Percentiles rank a stretch among this genome's conserved stretches.
These are phyloP conservation scores for Heimioporus sp. DNA, from an alignment of 768 basidiomycete species.

Conservation along the genomic window DNA sequence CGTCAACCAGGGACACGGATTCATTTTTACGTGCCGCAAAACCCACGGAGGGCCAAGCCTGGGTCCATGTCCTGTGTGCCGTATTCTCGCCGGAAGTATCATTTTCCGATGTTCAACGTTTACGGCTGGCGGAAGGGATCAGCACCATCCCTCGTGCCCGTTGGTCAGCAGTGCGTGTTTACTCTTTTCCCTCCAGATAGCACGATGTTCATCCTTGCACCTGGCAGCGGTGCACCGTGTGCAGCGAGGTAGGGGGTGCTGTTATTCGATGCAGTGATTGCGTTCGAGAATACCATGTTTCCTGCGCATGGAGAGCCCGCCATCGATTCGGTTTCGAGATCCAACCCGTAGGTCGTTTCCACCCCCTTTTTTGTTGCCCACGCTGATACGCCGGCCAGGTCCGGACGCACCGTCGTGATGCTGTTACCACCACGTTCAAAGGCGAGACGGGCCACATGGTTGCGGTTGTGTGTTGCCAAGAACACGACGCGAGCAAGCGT, in stretches of 20 bases:
- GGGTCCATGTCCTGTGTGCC: slow-evolving; percentile 90
- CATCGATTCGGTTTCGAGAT: slow-evolving; percentile 93
- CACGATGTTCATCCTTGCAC: slow-evolving; percentile 7
- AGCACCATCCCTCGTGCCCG: slow-evolving; percentile 67
- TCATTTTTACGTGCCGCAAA: slow-evolving; percentile 76
- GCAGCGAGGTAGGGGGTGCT: slow-evolving; percentile 70
- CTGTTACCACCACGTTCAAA: slow-evolving; percentile 67
- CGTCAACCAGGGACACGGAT: slow-evolving; percentile 49
- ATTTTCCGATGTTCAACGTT: slow-evolving; percentile 69
- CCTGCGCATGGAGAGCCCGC: slow-evolving; percentile 86
- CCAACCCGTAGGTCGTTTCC: slow-evolving; percentile 55
- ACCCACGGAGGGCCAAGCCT: slow-evolving; percentile 90
- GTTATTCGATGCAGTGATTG: slow-evolving; percentile 86
- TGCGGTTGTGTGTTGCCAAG: slow-evolving; percentile 74
- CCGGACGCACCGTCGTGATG: slow-evolving; percentile 73
- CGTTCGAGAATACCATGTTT: slow-evolving; percentile 73
- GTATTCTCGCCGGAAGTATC: slow-evolving; percentile 83
- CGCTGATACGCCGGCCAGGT: slow-evolving; percentile 44
- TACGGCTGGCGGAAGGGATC: slow-evolving; percentile 85
- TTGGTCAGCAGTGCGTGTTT: slow-evolving; percentile 65
- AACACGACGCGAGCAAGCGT: slow-evolving; percentile 63
- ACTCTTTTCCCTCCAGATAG: background rate
- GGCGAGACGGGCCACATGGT: slow-evolving; percentile 78
- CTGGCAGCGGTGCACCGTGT: slow-evolving; percentile 70
- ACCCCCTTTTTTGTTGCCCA: background rate